Evolutionary conservation across 2,329 filamentous ascomycete species (phyloP), one percentile per base, ranked within the genome.

Genomic region (Colletotrichum sp.): DNA sequence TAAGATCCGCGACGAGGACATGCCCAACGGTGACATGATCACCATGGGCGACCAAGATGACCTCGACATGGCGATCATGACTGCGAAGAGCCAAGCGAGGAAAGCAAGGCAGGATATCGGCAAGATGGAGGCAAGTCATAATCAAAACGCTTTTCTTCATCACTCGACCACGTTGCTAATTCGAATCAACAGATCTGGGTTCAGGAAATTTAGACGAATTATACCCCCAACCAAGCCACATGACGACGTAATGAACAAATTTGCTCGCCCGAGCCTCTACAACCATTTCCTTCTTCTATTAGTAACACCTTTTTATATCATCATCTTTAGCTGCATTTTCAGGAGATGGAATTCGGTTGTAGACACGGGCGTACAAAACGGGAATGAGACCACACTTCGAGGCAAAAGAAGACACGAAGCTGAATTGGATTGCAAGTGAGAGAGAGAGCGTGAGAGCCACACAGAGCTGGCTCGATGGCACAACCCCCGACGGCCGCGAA

Each of bases 21-120:
- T 88, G 75, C 90, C 91, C 1, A 89, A 93, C 71, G 94, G 94
- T 4, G 96, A 98, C 81, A 96, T 98, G 94, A 97, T 99, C 81
- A 98, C 96, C 36, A 94, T 99, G 91, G 96, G 94, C 34, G 97
- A 99, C 83, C 95, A 98, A 84, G 97, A 99, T 81, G 97, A 99
- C 86, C 86, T 98, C 77, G 96, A 98, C 66, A 94, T 98, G 92
- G 92, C 95, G 32, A 89, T 98, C 69, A 90, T 91, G 83, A 90
- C 88, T 62, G 92, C 93, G 8, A 94, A 92, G 83, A 90, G 90
- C 65, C 86, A 87, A 74, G 96, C 94, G 63, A 91, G 89, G 85
- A 94, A 91, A 83, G 94, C 96, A 82, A 91, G 92, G 80, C 89
- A 90, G 77, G 96, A 98, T 77, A 94, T 96, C 87, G 96, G 95